Evolutionary conservation across 305 asterid species (phyloP).

Genomic region (Fraxinus sp.): DNA sequence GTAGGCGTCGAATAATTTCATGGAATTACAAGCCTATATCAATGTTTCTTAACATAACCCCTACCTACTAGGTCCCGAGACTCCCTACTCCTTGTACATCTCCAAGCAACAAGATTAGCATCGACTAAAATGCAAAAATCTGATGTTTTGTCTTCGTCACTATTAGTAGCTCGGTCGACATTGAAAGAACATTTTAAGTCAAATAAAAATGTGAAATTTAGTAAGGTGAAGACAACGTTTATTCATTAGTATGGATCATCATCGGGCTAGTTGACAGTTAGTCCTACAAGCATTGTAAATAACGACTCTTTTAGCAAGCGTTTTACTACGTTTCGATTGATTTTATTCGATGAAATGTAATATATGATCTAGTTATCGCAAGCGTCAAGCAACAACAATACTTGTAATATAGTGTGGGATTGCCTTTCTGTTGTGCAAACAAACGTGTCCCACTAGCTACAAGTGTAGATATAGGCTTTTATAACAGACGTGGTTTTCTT

Average conservation of each 20-base stretch:
- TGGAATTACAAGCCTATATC: not conserved
- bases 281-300: not conserved
- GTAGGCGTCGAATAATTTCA: not conserved
- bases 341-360: not conserved
- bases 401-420: not conserved
- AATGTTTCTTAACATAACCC: not conserved
- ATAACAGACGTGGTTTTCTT: not conserved
- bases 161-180: not conserved
- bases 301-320: not conserved
- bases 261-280: not conserved
- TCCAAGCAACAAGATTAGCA: not conserved
- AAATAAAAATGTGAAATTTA: not conserved
- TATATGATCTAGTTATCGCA: not conserved
- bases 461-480: not conserved
- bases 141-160: not conserved
- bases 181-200: not conserved
- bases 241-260: not conserved
- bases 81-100: not conserved
- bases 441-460: not conserved
- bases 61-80: not conserved
- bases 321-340: not conserved
- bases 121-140: not conserved
- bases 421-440: not conserved
- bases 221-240: not conserved
- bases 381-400: not conserved